phyloP scores from a whole-genome alignment of 2,329 filamentous ascomycete species.

The Hirsutella thompsonii region DNA sequence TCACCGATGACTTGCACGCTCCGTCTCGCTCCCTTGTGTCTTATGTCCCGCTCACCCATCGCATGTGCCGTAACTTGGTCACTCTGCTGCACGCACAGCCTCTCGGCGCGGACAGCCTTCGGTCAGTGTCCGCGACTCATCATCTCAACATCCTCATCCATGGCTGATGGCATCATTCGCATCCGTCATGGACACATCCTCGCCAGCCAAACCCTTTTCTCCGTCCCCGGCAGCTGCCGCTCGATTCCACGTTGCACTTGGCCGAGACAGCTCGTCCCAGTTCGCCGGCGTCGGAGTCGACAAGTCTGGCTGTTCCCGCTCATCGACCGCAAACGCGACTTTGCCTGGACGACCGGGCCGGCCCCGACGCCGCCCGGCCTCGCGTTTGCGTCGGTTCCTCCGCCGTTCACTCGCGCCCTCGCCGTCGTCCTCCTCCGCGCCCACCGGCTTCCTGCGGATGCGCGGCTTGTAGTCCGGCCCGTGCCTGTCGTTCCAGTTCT shows the following conservation, averaged over 20 bases:
- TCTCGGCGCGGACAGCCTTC: too few relatives aligned
- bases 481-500: conserved; percentile 26
- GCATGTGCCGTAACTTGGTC: too few relatives aligned
- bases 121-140: too few relatives aligned
- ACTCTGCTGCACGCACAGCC: too few relatives aligned
- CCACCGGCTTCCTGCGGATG: conserved; percentile 9
- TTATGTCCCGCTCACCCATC: too few relatives aligned
- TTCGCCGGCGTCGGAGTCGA: conserved; percentile 21
- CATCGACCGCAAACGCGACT: background rate
- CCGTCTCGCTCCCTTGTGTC: too few relatives aligned
- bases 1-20: too few relatives aligned
- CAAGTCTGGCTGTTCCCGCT: conserved; percentile 6
- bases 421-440: conserved; percentile 8
- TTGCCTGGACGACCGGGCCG: background rate
- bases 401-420: conserved; percentile 5
- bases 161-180: too few relatives aligned
- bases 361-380: background rate
- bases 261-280: conserved; percentile 19
- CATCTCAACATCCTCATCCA: too few relatives aligned
- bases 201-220: background rate
- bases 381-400: conserved; percentile 8
- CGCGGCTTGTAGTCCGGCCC: conserved; percentile 26
- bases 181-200: too few relatives aligned
- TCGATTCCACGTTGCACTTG: conserved; percentile 2
- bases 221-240: background rate